These are phyloP conservation scores for Penicillium antarcticum DNA, from an alignment of 495 filamentous ascomycete genomes.

Conservation along the genomic window DNA sequence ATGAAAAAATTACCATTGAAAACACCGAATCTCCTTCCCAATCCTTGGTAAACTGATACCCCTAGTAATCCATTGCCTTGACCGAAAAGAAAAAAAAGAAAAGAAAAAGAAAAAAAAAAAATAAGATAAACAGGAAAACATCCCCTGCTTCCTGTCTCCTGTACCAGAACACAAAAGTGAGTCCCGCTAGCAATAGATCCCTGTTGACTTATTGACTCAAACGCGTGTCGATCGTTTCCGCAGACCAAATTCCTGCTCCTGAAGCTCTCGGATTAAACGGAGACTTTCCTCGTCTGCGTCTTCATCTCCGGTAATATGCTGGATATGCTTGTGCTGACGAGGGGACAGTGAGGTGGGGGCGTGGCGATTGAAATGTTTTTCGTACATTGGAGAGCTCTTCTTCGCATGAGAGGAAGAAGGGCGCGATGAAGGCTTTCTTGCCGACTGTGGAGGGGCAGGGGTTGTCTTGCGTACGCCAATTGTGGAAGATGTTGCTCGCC, in stretches of 20 bases:
- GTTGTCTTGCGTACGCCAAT: constrained; percentile 25
- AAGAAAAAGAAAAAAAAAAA: neutral
- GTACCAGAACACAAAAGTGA: neutral
- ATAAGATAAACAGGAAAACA: neutral
- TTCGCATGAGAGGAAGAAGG: constrained; percentile 45
- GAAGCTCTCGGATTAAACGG: constrained; percentile 54
- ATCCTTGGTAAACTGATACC: constrained; percentile 4
- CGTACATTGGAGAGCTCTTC: constrained; percentile 40
- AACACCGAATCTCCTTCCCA: constrained; percentile 5
- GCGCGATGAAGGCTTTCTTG: constrained; percentile 40
- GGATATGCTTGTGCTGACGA: constrained; percentile 31
- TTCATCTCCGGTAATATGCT: constrained; percentile 26
- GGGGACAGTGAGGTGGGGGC: constrained; percentile 29
- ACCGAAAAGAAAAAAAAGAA: neutral
- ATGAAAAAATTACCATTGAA: neutral
- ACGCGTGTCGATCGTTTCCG: constrained; percentile 36
- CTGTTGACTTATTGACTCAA: neutral
- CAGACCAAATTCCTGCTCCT: constrained; percentile 58
- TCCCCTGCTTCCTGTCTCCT: neutral
- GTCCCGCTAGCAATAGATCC: neutral
- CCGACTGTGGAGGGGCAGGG: constrained; percentile 24
- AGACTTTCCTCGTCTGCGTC: constrained; percentile 52
- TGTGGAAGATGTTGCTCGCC: constrained; percentile 16
- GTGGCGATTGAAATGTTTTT: constrained; percentile 31
- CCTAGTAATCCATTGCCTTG: constrained; percentile 1